Evolutionary conservation across 768 basidiomycete genomes (phyloP), one percentile per base, ranked within the genome.

Genomic region (Tremella yokohamensis): DNA sequence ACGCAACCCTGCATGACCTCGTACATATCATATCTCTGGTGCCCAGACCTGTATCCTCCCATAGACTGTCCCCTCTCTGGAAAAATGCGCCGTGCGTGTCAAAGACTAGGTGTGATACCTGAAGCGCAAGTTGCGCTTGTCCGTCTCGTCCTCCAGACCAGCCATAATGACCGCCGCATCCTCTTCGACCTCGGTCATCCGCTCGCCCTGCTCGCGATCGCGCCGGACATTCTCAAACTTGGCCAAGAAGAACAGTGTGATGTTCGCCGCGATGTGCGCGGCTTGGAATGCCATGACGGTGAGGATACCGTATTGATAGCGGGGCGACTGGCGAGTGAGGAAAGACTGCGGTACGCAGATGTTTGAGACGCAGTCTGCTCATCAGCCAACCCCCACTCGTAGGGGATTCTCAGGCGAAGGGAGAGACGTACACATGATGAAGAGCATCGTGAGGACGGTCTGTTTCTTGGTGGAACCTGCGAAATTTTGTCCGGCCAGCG

Each of bases 41-140:
- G 4, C 29, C 29, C 29, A 34, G 29, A 34, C 4, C 29, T 11
- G 6, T 11, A 4, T 34, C 29, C 29, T 34, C 29, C 11, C 6
- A 4, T 34, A 4, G 29, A 34, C 29, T 6, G 29, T 34, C 6
- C 29, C 29, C 29, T 34, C 6, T 34, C 29, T 34, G 29, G n/a
- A n/a, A n/a, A n/a, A n/a, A n/a, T n/a, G n/a, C n/a, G n/a, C n/a
- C n/a, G n/a, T n/a, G n/a, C n/a, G n/a, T n/a, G n/a, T n/a, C 39
- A 18, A 40, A 11, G 39, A 6, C 22, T 45, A 45, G n/a, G 22
- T 22, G 15, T 45, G 42, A 15, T 45, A 45, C 42, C 42, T 45
- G 42, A 45, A 45, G 22, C 42, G 42, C 42, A 45, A 18, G 42
- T 45, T 45, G 42, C 42, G 42, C 22, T 45, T 45, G 22, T 45